These are phyloP conservation scores for Phytophthora tentaculata DNA, from an alignment of 352 stramenopile genomes.

Conservation along the genomic window DNA sequence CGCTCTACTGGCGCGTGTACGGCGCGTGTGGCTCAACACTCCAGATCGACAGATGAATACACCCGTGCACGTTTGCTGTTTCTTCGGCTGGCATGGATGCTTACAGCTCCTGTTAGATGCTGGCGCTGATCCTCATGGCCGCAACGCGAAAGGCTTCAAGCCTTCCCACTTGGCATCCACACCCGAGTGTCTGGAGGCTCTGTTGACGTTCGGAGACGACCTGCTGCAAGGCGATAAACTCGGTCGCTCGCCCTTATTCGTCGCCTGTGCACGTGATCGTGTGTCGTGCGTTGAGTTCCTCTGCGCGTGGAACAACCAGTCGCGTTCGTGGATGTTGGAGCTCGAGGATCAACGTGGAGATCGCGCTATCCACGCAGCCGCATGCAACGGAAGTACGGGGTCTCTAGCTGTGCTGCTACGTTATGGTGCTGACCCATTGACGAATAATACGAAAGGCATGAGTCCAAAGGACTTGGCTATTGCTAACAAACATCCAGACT, in stretches of 20 bases:
- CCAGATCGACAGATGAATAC: constrained; percentile 66
- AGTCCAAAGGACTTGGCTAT: constrained; percentile 58
- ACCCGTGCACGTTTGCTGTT: constrained; percentile 75
- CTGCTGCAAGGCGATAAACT: constrained; percentile 73
- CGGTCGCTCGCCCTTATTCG: constrained; percentile 64
- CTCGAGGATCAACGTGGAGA: constrained; percentile 68
- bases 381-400: constrained; percentile 61
- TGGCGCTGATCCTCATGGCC: constrained; percentile 62
- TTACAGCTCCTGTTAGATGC: constrained; percentile 54
- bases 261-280: constrained; percentile 65
- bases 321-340: constrained; percentile 72
- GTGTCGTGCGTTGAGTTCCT: constrained; percentile 63
- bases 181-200: constrained; percentile 54
- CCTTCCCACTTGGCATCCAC: constrained; percentile 69
- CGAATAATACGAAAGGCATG: constrained; percentile 51
- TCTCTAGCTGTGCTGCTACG: constrained; percentile 52
- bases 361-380: constrained; percentile 63
- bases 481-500: constrained; percentile 52
- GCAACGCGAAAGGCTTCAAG: constrained; percentile 75
- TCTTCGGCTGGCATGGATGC: constrained; percentile 66
- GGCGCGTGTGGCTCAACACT: constrained; percentile 59
- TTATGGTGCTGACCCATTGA: constrained; percentile 59
- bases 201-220: constrained; percentile 65
- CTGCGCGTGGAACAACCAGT: constrained; percentile 69
- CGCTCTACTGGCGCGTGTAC: constrained; percentile 39